Evolutionary conservation across 345 rosid genomes (phyloP).

Genomic region (Eucalyptus decipiens): DNA sequence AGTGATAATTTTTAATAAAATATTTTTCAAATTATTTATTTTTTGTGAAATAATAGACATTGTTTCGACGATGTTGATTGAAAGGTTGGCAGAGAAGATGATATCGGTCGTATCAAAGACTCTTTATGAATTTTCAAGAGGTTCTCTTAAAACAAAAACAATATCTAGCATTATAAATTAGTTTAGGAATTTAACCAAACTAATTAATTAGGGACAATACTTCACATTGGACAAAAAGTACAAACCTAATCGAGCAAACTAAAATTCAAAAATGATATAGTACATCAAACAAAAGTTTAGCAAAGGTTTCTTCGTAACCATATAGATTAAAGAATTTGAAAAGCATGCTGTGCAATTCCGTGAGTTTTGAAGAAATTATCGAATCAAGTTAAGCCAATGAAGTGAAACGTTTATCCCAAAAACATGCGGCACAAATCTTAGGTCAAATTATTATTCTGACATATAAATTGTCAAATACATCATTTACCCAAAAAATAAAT

Average conservation of each 20-base stretch:
- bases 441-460: neutral
- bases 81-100: no score
- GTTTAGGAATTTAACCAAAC: neutral
- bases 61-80: accelerated
- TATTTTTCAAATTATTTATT: no score
- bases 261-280: neutral
- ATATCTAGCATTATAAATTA: neutral
- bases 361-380: neutral
- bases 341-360: neutral
- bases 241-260: neutral
- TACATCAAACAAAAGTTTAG: neutral
- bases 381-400: neutral
- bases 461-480: neutral
- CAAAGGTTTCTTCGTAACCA: neutral
- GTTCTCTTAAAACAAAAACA: neutral
- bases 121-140: neutral
- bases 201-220: neutral
- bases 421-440: neutral
- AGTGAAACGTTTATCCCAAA: neutral
- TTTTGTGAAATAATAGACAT: no score
- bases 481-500: neutral
- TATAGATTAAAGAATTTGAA: neutral
- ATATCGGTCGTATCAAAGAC: neutral
- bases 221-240: neutral
- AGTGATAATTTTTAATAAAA: neutral